Conservation (phyloP, 2,329 filamentous ascomycete species). For the Venturia oleaginea region DNA sequence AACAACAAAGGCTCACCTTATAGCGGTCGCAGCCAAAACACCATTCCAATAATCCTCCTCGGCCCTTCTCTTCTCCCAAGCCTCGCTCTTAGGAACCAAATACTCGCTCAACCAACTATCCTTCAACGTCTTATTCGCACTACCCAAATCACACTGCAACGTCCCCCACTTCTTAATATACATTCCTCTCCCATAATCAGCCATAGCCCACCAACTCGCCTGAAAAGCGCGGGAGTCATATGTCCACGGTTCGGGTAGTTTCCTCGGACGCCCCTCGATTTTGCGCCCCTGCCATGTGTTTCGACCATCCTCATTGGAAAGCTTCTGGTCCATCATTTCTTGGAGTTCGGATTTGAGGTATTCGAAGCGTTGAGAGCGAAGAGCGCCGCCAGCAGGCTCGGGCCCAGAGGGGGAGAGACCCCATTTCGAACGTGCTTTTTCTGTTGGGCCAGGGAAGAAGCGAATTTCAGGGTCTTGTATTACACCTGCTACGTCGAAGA, state of each 20-base stretch:
- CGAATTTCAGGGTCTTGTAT: constrained; percentile 13
- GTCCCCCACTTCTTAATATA: constrained; percentile 18
- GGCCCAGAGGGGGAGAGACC: constrained; percentile 3
- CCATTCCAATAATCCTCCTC: constrained; percentile 13
- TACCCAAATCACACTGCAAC: constrained; percentile 13
- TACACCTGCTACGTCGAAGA: constrained; percentile 16
- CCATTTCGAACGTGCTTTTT: constrained; percentile 7
- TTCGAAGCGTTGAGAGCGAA: constrained; percentile 9
- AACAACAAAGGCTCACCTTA: neutral
- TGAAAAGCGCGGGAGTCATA: constrained; percentile 16
- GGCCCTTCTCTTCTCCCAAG: neutral
- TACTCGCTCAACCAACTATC: constrained; percentile 16
- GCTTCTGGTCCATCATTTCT: constrained; percentile 14
- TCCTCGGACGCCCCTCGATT: constrained; percentile 6
- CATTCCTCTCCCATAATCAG: constrained; percentile 15
- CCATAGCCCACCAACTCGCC: constrained; percentile 15
- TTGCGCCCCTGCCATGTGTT: constrained; percentile 15
- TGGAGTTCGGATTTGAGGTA: constrained; percentile 13
- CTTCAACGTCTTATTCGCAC: constrained; percentile 12
- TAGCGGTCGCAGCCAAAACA: neutral
- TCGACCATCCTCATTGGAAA: constrained; percentile 11
- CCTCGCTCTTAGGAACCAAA: neutral
- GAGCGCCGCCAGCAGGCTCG: constrained; percentile 7
- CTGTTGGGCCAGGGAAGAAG: constrained; percentile 12
- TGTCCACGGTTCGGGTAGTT: constrained; percentile 14